phyloP scores from a whole-genome alignment of 1,284 basidiomycete genomes.

The Ganoderma resinaceum region DNA sequence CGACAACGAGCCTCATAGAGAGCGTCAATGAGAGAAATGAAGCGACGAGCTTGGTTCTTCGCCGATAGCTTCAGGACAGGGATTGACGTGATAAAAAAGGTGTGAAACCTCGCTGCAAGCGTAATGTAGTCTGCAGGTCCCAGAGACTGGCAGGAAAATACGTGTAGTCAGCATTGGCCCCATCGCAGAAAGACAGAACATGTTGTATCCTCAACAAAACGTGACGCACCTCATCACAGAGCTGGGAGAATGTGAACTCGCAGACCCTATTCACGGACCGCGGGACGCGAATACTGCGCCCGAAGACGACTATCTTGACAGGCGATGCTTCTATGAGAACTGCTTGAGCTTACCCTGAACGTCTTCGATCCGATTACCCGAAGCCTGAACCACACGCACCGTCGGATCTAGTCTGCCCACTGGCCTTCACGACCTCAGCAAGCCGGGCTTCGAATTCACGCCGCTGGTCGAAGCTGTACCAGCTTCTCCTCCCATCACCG shows the following conservation, averaged over 20 bases:
- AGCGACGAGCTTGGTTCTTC: conserved; percentile 75
- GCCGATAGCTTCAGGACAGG: conserved; percentile 62
- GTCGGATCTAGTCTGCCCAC: neutral
- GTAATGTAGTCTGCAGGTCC: conserved; percentile 78
- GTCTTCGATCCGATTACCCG: conserved; percentile 13
- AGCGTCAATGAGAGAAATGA: conserved; percentile 78
- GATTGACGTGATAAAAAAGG: conserved; percentile 65
- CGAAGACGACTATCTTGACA: conserved; percentile 43
- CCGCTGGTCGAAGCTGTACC: conserved; percentile 42
- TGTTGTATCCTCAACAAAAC: conserved; percentile 12
- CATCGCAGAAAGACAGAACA: neutral
- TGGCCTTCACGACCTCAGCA: neutral
- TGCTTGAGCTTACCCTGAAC: neutral
- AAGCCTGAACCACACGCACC: conserved; percentile 9
- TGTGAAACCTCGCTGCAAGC: conserved; percentile 63
- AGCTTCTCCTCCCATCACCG: conserved; percentile 35
- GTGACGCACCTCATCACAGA: conserved; percentile 62
- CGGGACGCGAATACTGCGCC: conserved; percentile 58
- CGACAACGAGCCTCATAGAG: conserved; percentile 59
- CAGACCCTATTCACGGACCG: conserved; percentile 52
- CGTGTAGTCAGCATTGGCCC: conserved; percentile 1
- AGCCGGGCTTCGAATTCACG: conserved; percentile 37
- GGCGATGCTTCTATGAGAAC: conserved; percentile 18
- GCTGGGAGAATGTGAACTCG: conserved; percentile 63
- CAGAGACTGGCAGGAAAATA: conserved; percentile 48